These are phyloP conservation scores for Colletotrichum sp. DNA, from an alignment of 2,329 filamentous ascomycete genomes.

Conservation along the genomic window DNA sequence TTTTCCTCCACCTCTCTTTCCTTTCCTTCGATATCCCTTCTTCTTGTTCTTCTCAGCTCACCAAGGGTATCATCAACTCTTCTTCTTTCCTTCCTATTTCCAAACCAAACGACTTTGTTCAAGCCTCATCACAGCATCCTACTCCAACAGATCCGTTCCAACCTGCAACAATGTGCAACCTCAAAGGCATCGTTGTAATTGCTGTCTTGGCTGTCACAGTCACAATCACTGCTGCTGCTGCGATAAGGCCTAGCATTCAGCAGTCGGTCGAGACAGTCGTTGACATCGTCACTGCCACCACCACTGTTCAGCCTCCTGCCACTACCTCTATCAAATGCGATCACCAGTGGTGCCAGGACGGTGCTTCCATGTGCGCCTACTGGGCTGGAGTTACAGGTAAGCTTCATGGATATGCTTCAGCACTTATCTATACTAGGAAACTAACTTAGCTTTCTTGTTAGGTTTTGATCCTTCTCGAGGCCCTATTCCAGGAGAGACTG, in stretches of 20 bases:
- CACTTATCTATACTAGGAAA: not conserved
- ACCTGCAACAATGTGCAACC: not conserved
- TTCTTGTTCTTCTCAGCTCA: no score
- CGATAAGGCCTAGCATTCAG: not conserved
- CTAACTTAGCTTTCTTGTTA: not conserved
- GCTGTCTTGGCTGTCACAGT: not conserved
- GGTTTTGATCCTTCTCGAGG: constrained; percentile 29
- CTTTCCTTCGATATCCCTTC: not conserved
- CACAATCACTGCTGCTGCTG: not conserved
- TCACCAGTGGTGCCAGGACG: constrained; percentile 27
- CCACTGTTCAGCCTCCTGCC: not conserved
- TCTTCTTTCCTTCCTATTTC: not conserved
- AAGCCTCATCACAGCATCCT: not conserved
- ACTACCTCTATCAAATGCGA: constrained; percentile 24
- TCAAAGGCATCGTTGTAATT: not conserved
- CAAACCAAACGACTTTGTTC: not conserved
- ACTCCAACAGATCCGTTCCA: not conserved
- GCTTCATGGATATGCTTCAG: not conserved
- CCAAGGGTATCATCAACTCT: not conserved
- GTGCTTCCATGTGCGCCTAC: constrained; percentile 29
- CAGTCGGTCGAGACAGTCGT: not conserved
- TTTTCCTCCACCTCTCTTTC: not conserved
- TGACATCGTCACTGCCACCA: not conserved
- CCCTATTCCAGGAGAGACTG: constrained; percentile 33
- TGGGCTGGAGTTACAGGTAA: constrained; percentile 32